Base-by-base conservation (phyloP, 2,329 filamentous ascomycete genomes). In the Cadophora gregata region DNA sequence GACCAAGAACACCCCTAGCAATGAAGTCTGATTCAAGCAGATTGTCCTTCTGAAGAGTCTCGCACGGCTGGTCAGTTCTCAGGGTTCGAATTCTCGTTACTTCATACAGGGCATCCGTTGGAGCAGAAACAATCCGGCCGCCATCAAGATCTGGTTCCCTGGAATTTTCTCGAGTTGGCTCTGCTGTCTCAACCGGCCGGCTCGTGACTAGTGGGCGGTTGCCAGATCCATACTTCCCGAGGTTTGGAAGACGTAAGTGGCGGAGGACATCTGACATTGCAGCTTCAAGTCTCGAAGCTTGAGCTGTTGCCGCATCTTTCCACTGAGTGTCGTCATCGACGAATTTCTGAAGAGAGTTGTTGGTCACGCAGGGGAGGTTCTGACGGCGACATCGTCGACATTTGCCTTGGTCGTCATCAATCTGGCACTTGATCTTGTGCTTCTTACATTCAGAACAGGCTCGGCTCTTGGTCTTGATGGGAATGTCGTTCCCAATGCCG, bases 401-500 rank as follows among this genome's bases (percentile, higher is more conserved):
- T 55, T 55, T 55, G 7, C 10, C 27, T 10, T 55, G 51, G 51
- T n/a, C 51, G n/a, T 55, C 51, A 55, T 55, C 51, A 27, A 55
- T 27, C 16, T 55, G 51, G n/a, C 51, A 55, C 12, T 55, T 55
- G 27, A 55, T 55, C 29, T 55, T 55, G 25, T 55, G 51, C 27
- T 55, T 55, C 31, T 55, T 55, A n/a, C 51, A 55, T 29, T 55
- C 51, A 16, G 51, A 55, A 27, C 51, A 55, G 27, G 51, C 51
- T 16, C 51, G 51, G 21, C 51, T 55, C 16, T 55, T 55, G 16
- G 51, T 55, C 51, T 55, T 55, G 27, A 55, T 55, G 14, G 51
- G 51, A 19, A 27, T 55, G 19, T 55, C 51, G 31, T 27, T 36
- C 27, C 24, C n/a, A 55, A 36, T 31, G 16, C 51, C 16, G n/a